These are phyloP conservation scores for Lentinus brumalis DNA, from an alignment of 768 basidiomycete genomes.

Conservation along the genomic window DNA sequence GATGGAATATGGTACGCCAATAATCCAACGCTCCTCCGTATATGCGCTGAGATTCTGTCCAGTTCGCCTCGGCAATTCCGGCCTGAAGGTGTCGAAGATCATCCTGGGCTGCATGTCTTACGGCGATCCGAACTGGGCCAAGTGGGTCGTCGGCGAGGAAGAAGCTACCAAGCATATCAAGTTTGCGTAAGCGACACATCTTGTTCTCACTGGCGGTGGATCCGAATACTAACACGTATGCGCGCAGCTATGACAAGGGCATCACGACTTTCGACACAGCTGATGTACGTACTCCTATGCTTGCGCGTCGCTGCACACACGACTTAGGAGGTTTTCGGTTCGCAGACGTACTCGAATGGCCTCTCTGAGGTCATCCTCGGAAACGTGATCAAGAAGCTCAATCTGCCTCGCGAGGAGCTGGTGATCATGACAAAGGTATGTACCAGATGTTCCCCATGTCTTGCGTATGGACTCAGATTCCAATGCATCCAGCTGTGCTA, in stretches of 20 bases:
- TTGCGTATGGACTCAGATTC: too few relatives aligned
- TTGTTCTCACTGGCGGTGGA: not conserved
- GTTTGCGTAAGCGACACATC: slow-evolving; percentile 32
- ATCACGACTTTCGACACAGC: slow-evolving; percentile 41
- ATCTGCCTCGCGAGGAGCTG: slow-evolving; percentile 44
- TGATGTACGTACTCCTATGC: slow-evolving; percentile 15
- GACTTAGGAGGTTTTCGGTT: not conserved
- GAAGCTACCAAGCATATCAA: slow-evolving; percentile 41
- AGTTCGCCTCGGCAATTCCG: slow-evolving; percentile 47
- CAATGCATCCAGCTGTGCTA: slow-evolving; percentile 13
- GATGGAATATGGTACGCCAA: not conserved
- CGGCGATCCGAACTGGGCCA: slow-evolving; percentile 31
- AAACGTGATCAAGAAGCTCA: slow-evolving; percentile 45
- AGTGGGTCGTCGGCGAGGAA: slow-evolving; percentile 40
- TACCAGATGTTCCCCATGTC: not conserved
- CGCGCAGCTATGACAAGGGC: slow-evolving; percentile 37
- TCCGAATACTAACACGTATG: not conserved
- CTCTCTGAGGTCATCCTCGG: slow-evolving; percentile 46
- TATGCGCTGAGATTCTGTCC: not conserved
- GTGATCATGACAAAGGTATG: slow-evolving; percentile 50
- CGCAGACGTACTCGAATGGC: slow-evolving; percentile 40
- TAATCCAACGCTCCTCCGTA: not conserved
- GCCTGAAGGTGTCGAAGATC: slow-evolving; percentile 41
- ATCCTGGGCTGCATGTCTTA: slow-evolving; percentile 37
- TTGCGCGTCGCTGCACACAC: not conserved